Base-by-base conservation (phyloP, 148 eudicot species). In the Salicornia ramosissima region DNA sequence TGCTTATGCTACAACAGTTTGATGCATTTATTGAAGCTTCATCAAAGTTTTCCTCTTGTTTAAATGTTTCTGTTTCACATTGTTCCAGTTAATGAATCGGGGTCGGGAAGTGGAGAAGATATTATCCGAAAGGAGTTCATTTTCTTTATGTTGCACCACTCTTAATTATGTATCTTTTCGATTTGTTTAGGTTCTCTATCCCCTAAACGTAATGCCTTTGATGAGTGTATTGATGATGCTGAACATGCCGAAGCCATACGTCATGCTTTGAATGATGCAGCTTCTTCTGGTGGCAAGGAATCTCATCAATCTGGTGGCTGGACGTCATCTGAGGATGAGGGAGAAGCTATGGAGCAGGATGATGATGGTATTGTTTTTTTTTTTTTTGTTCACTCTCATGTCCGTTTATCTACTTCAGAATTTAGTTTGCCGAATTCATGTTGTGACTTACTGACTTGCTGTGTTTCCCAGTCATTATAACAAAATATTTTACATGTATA, bases 281-380 rank as follows among this genome's bases (percentile, higher is more conserved):
- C 86, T 70, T 82, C 97, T 82, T 86, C 93, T 39, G 84, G 87
- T 71, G 73, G 81, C 60, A 77, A 75, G 29, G 80, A 60, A 55
- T 29, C 72, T 21, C 68, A 29, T 26, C 74, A 50, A 50, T 76
- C 82, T 51, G 80, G 74, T 68, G 80, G 86, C 65, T 94, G 97
- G 98, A 79, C 89, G 12, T 84, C 98, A 13, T 90, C 97, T 67
- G 97, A 88, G 67, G 98, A 94, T 59, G 97, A 90, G 64, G 86
- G 82, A 40, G 96, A 90, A 65, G 76, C 76, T 46, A 83, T 86
- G 90, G 93, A 90, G 70, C 83, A 84, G 71, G 96, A 88, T 75
- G 90, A 72, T 82, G 86, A 86, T 81, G 96, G 96, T 87, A 68
- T 9, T 57, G 30, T 36, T 3, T 8, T 36, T 36, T 3, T 36